Evolutionary conservation across 345 rosid genomes (phyloP).

Genomic region (Hypericum perforatum): DNA sequence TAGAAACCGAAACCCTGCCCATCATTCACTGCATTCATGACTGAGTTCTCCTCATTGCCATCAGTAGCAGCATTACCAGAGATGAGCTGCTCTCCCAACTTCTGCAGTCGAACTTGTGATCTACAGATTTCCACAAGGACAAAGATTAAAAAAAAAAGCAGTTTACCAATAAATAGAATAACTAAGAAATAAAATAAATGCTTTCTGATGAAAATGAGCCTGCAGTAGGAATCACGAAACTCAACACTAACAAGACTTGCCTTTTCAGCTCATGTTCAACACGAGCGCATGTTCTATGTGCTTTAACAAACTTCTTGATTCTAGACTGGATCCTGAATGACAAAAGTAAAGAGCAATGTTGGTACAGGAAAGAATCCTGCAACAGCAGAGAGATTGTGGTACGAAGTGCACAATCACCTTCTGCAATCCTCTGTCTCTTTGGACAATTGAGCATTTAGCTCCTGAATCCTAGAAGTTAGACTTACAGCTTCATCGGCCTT

Average conservation of each 20-base stretch:
- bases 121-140: conserved; percentile 29
- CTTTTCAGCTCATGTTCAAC: conserved; percentile 72
- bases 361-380: conserved; percentile 11
- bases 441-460: conserved; percentile 60
- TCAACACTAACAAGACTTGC: conserved; percentile 22
- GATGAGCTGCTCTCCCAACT: conserved; percentile 62
- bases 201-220: not conserved
- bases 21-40: conserved; percentile 51
- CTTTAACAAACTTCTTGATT: conserved; percentile 67
- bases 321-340: conserved; percentile 57
- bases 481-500: conserved; percentile 57
- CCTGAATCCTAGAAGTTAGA: conserved; percentile 59
- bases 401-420: conserved; percentile 35
- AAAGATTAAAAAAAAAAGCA: conserved; percentile 4
- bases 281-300: conserved; percentile 43
- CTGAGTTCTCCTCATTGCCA: conserved; percentile 53
- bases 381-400: conserved; percentile 3
- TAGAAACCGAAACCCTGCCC: conserved; percentile 39
- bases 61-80: conserved; percentile 31
- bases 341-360: conserved; percentile 11
- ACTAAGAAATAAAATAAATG: not conserved
- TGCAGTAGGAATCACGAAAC: not conserved
- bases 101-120: conserved; percentile 64
- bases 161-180: no score
- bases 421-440: conserved; percentile 66